Evolutionary conservation across 768 basidiomycete genomes (phyloP).

Genomic region (Amyloporia xantha): DNA sequence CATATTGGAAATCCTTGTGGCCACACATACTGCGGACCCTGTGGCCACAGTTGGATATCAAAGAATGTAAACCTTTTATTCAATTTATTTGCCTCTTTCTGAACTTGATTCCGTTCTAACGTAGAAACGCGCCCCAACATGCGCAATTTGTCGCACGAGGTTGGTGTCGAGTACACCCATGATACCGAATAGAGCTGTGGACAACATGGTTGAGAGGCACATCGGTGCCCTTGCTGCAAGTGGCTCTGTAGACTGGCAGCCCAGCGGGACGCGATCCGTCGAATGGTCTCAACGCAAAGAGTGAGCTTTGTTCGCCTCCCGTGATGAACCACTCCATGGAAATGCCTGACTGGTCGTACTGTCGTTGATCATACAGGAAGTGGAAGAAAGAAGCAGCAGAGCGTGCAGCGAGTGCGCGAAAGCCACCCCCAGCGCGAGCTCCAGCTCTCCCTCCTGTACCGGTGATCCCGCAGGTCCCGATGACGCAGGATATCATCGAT

Average conservation of each 20-base stretch:
- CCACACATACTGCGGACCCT: constrained; percentile 66
- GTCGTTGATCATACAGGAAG: constrained; percentile 1
- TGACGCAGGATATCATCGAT: background rate
- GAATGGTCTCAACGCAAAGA: constrained; percentile 52
- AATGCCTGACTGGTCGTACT: background rate
- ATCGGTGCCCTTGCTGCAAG: constrained; percentile 39
- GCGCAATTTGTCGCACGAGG: constrained; percentile 53
- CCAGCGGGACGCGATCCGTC: constrained; percentile 35
- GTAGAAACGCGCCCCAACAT: constrained; percentile 39
- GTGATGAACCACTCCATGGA: no score
- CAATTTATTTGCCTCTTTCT: background rate
- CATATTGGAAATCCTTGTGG: constrained; percentile 68
- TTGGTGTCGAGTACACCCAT: constrained; percentile 38
- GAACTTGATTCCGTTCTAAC: constrained; percentile 6
- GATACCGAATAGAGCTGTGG: constrained; percentile 59
- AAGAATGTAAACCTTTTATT: constrained; percentile 40
- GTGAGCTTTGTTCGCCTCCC: constrained; percentile 30
- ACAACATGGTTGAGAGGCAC: constrained; percentile 55
- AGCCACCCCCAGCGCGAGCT: background rate
- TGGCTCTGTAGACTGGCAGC: constrained; percentile 47
- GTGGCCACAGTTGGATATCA: constrained; percentile 53
- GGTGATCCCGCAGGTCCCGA: background rate
- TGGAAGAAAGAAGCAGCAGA: constrained; percentile 9
- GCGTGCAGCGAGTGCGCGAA: background rate
- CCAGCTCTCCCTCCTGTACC: background rate